A percentile compares a stretch with the other conserved stretches of the same genome.
Conservation (phyloP, 2,329 filamentous ascomycete species). For the Aspergillus uvarum region DNA sequence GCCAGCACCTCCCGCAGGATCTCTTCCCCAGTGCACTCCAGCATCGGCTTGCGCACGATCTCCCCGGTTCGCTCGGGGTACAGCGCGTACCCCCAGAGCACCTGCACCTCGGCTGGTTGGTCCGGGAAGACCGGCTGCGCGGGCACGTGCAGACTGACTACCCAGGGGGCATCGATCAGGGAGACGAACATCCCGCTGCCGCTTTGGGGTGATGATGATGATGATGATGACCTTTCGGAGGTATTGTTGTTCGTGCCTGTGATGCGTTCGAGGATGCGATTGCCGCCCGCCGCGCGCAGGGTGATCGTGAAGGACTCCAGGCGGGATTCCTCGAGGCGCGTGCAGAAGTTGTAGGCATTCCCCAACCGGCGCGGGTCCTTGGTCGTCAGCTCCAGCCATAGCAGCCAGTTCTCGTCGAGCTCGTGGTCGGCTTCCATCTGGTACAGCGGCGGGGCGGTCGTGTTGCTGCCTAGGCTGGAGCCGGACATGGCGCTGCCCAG, state of each 20-base stretch:
- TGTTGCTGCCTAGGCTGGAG: constrained; percentile 36
- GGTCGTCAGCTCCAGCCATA: constrained; percentile 43
- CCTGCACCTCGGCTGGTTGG: constrained; percentile 35
- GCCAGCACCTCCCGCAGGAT: constrained; percentile 42
- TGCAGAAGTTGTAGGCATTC: constrained; percentile 45
- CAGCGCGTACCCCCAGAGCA: constrained; percentile 46
- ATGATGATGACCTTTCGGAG: no score
- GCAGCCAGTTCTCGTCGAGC: constrained; percentile 42
- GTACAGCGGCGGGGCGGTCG: constrained; percentile 25
- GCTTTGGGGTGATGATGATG: no score
- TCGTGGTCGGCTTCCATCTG: constrained; percentile 27
- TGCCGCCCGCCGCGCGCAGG: constrained; percentile 28
- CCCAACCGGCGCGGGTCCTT: constrained; percentile 37
- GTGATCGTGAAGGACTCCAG: constrained; percentile 47
- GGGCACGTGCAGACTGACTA: constrained; percentile 43
- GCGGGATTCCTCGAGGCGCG: constrained; percentile 35
- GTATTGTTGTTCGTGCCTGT: constrained; percentile 36
- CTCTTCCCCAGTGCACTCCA: constrained; percentile 42
- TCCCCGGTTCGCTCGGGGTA: constrained; percentile 37
- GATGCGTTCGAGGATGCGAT: constrained; percentile 20
- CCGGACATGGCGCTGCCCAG: constrained; percentile 43
- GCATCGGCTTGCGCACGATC: constrained; percentile 43
- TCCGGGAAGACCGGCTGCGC: constrained; percentile 45
- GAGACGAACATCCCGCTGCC: constrained; percentile 29
- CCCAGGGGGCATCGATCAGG: constrained; percentile 43